Evolutionary conservation across 345 rosid species (phyloP).

Genomic region (Triadica sebifera): DNA sequence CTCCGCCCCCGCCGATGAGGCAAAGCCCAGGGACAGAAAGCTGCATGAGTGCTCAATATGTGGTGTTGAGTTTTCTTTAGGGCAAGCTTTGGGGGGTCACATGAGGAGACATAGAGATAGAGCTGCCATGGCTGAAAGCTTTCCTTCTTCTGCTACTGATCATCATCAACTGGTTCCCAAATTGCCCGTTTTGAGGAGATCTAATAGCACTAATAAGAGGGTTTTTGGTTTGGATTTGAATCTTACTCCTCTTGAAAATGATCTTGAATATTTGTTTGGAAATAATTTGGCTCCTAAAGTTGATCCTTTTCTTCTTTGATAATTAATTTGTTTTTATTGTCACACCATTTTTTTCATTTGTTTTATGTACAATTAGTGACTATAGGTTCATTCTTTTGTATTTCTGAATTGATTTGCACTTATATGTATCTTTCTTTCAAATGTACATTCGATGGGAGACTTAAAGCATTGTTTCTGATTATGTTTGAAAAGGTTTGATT

Average conservation of each 20-base stretch:
- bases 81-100: constrained; percentile 78
- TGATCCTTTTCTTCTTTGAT: constrained; percentile 27
- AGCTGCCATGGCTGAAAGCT: neutral
- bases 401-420: no score
- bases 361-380: no score
- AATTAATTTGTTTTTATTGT: no score
- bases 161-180: constrained; percentile 13
- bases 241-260: constrained; percentile 75
- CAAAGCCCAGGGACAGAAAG: constrained; percentile 16
- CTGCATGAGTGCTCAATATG: constrained; percentile 58
- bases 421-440: no score
- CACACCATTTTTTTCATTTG: no score
- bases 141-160: no score
- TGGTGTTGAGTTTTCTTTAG: constrained; percentile 53
- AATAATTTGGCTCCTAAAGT: constrained; percentile 50
- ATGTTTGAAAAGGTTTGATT: no score
- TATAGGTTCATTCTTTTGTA: no score
- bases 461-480: no score
- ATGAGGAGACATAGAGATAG: constrained; percentile 63
- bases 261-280: constrained; percentile 54
- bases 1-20: neutral
- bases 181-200: constrained; percentile 51
- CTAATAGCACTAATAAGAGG: constrained; percentile 45
- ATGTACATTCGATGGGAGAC: no score
- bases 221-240: constrained; percentile 61